These are phyloP conservation scores for Chytriomyces sp. DNA, from an alignment of 192 early-diverging fungal species.

Conservation along the genomic window DNA sequence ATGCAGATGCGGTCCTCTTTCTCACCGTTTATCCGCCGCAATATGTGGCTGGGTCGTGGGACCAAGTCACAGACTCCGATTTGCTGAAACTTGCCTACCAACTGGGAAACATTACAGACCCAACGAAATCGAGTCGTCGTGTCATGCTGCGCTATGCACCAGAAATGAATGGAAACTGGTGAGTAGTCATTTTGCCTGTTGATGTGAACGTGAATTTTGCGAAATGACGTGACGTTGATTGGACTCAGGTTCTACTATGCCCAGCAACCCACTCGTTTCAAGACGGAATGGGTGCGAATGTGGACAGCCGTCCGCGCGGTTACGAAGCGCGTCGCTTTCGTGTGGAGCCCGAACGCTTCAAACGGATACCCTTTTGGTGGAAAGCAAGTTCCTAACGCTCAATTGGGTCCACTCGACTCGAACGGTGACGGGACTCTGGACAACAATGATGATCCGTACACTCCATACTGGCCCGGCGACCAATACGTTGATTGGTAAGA, in stretches of 20 bases:
- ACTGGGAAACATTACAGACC: conserved; percentile 31
- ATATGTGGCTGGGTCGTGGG: background rate
- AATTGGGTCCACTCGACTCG: conserved; percentile 33
- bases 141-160: conserved; percentile 43
- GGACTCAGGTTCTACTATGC: background rate
- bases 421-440: conserved; percentile 35
- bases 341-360: conserved; percentile 48
- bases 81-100: conserved; percentile 32
- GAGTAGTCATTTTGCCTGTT: no score
- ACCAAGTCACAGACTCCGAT: conserved; percentile 23
- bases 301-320: conserved; percentile 8
- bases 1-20: conserved; percentile 28
- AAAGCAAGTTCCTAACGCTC: background rate
- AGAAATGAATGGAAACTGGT: conserved; percentile 53
- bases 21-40: conserved; percentile 29
- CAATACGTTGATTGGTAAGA: conserved; percentile 56
- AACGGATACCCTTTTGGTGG: conserved; percentile 41
- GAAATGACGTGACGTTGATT: no score
- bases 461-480: conserved; percentile 53
- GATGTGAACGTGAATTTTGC: no score
- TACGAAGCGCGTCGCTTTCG: conserved; percentile 34
- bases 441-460: conserved; percentile 49
- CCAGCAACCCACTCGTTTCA: conserved; percentile 5
- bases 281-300: background rate
- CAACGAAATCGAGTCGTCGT: conserved; percentile 22